These are phyloP conservation scores for Amaranthus hypochondriacus DNA, from an alignment of 148 eudicot genomes.

Conservation along the genomic window DNA sequence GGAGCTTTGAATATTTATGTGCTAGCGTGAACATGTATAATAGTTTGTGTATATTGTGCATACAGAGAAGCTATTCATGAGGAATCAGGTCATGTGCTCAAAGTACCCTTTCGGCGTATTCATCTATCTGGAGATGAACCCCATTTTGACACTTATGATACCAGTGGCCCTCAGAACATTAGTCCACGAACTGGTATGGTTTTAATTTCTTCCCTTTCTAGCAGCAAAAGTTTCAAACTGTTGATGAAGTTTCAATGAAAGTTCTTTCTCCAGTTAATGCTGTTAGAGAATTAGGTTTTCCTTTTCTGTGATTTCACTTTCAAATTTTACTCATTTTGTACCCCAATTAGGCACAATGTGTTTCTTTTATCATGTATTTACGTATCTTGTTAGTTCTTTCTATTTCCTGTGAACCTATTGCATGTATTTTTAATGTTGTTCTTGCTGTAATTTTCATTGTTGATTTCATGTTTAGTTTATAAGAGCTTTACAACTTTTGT, in stretches of 20 bases:
- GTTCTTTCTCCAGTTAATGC: too few species aligned
- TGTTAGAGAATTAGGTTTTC: too few species aligned
- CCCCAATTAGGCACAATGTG: background rate
- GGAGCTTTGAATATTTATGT: background rate
- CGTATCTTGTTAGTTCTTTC: background rate
- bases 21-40: background rate
- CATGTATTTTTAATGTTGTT: background rate
- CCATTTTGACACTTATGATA: constrained; percentile 90
- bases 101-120: constrained; percentile 85
- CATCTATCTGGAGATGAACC: constrained; percentile 88
- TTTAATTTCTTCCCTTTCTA: background rate
- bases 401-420: too few species aligned
- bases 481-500: background rate
- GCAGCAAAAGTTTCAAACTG: background rate
- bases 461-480: background rate
- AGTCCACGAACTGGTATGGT: constrained; percentile 66
- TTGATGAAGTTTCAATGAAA: too few species aligned
- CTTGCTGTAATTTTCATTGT: background rate
- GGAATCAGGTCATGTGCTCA: constrained; percentile 78
- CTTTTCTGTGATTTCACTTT: background rate
- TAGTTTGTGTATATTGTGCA: background rate
- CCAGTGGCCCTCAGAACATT: constrained; percentile 93
- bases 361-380: background rate
- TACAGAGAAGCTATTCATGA: constrained; percentile 76
- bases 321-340: too few species aligned